Evolutionary conservation across 495 filamentous ascomycete genomes (phyloP).

Genomic region (Tuber microsphaerosporum): DNA sequence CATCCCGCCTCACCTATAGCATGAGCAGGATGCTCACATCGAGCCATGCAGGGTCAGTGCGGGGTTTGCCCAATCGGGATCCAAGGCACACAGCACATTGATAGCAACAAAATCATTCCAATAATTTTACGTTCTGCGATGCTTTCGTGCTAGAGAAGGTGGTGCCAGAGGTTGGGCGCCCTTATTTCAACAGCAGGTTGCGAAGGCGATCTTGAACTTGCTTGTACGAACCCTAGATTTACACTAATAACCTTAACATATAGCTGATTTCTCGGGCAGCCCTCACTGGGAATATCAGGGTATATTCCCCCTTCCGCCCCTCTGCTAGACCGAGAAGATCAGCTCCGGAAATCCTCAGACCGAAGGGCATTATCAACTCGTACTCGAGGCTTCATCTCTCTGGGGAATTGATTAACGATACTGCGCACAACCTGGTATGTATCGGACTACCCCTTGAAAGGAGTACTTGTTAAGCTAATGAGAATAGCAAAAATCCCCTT

Average conservation of each 20-base stretch:
- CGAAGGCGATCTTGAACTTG: not conserved
- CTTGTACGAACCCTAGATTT: not conserved
- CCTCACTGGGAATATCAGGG: not conserved
- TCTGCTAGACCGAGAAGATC: not conserved
- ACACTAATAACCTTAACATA: not conserved
- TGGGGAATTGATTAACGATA: not conserved
- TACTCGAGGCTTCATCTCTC: not conserved
- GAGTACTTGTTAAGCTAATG: not conserved
- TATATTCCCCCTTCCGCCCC: not conserved
- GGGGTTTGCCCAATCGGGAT: not conserved
- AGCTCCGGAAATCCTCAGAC: not conserved
- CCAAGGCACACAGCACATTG: not conserved
- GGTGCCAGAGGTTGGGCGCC: not conserved
- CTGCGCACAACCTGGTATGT: not conserved
- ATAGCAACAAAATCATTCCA: not conserved
- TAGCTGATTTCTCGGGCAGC: accelerated
- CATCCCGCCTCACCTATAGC: not conserved
- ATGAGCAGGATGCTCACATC: not conserved
- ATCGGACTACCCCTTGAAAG: not conserved
- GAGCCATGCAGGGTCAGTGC: not conserved
- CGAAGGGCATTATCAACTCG: not conserved
- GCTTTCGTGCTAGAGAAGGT: not conserved
- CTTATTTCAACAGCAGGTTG: not conserved
- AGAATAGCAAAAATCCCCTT: not conserved
- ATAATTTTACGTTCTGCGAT: not conserved